A percentile compares a stretch with the other conserved stretches of the same genome.
These are phyloP conservation scores for Tuber microsphaerosporum DNA, from an alignment of 495 filamentous ascomycete species.

Conservation along the genomic window DNA sequence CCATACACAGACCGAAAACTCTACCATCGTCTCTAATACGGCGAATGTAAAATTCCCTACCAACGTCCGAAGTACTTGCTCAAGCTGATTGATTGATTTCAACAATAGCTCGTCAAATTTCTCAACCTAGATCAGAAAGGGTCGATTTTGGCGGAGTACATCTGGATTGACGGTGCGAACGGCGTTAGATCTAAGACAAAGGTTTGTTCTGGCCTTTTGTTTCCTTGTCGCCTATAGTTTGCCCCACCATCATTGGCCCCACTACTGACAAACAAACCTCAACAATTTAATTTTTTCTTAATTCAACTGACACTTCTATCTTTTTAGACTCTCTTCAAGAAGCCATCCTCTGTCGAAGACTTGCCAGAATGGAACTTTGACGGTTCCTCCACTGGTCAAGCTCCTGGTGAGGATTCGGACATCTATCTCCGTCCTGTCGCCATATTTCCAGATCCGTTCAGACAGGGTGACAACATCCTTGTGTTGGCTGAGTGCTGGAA, in stretches of 20 bases:
- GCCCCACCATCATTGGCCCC: slow-evolving; percentile 12
- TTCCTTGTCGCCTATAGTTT: slow-evolving; percentile 15
- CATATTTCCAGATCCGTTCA: slow-evolving; percentile 90
- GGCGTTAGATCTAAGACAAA: slow-evolving; percentile 83
- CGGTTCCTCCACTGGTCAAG: slow-evolving; percentile 89
- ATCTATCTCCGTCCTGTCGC: slow-evolving; percentile 91
- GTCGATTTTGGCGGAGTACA: slow-evolving; percentile 80
- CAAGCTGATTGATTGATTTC: slow-evolving; percentile 14
- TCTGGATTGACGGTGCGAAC: slow-evolving; percentile 85
- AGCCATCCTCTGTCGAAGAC: slow-evolving; percentile 60
- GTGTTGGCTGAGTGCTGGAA: slow-evolving; percentile 96
- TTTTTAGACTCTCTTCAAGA: slow-evolving; percentile 66
- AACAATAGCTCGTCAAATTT: slow-evolving; percentile 77
- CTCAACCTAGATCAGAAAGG: slow-evolving; percentile 83
- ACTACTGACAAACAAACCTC: slow-evolving; percentile 3
- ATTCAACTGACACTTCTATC: slow-evolving; percentile 12
- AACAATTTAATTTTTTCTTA: not conserved
- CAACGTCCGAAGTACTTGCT: not conserved
- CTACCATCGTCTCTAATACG: slow-evolving; percentile 39
- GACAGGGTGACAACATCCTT: slow-evolving; percentile 73
- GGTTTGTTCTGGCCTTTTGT: slow-evolving; percentile 52
- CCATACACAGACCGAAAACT: slow-evolving; percentile 24
- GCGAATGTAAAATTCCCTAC: slow-evolving; percentile 30
- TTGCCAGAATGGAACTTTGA: slow-evolving; percentile 99
- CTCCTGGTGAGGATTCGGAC: slow-evolving; percentile 93